A percentile compares a stretch with the other conserved stretches of the same genome.
These are phyloP conservation scores for Malassezia pachydermatis DNA, from an alignment of 1,284 basidiomycete genomes.

Conservation along the genomic window DNA sequence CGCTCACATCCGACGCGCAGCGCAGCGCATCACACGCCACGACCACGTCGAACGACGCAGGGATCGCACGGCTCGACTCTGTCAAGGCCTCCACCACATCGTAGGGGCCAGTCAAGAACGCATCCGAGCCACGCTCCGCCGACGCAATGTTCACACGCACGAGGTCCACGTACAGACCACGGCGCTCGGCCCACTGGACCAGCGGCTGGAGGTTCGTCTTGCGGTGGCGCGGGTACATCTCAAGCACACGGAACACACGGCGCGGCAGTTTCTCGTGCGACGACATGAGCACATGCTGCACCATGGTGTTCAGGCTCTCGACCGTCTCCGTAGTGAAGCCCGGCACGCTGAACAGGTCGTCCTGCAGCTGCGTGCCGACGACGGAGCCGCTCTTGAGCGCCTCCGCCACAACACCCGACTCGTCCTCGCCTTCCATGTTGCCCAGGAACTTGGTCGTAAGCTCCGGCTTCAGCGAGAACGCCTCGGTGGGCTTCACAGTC, in stretches of 20 bases:
- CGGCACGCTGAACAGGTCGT: slow-evolving; percentile 12
- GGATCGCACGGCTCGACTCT: slow-evolving; percentile 9
- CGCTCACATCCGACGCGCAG: neutral
- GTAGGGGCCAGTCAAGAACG: slow-evolving; percentile 18
- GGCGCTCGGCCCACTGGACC: slow-evolving; percentile 9
- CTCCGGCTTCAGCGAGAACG: slow-evolving; percentile 3
- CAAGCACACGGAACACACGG: slow-evolving; percentile 18
- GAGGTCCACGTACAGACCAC: slow-evolving; percentile 15
- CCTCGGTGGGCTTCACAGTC: neutral
- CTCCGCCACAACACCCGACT: slow-evolving; percentile 2
- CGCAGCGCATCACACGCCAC: slow-evolving; percentile 9
- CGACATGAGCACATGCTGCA: slow-evolving; percentile 11
- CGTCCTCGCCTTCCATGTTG: slow-evolving; percentile 8
- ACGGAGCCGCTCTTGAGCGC: slow-evolving; percentile 6
- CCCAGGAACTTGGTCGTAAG: slow-evolving; percentile 2
- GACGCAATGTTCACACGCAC: slow-evolving; percentile 17
- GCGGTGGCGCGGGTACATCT: slow-evolving; percentile 17
- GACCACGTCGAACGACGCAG: slow-evolving; percentile 12
- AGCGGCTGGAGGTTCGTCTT: slow-evolving; percentile 17
- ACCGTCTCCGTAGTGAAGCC: slow-evolving; percentile 5
- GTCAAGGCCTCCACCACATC: slow-evolving; percentile 7
- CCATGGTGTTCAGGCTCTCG: slow-evolving; percentile 2
- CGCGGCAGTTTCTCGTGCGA: slow-evolving; percentile 9
- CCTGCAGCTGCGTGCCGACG: slow-evolving; percentile 7
- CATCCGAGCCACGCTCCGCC: slow-evolving; percentile 3